phyloP scores from a whole-genome alignment of 2,329 filamentous ascomycete species.

The Cordyceps fumosorosea region DNA sequence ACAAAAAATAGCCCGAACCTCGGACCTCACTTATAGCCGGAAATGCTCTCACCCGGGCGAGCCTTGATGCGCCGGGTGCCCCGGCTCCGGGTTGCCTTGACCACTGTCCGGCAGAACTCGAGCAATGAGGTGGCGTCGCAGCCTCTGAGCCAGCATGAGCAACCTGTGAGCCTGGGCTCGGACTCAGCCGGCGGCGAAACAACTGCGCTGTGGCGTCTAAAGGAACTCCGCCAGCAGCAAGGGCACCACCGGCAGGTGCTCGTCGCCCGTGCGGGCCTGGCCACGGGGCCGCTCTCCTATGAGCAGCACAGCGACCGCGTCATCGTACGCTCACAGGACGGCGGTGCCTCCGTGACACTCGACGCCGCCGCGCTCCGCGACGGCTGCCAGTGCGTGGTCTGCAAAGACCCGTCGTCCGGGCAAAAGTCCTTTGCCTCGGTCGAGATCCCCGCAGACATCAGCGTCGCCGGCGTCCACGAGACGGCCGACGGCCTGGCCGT shows the following conservation, averaged over 20 bases:
- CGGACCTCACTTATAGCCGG: neutral
- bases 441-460: conserved; percentile 31
- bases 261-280: neutral
- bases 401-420: conserved; percentile 51
- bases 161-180: neutral
- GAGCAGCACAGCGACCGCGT: neutral
- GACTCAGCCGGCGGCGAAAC: neutral
- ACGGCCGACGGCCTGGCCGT: conserved; percentile 43
- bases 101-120: neutral
- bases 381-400: conserved; percentile 44
- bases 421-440: conserved; percentile 47
- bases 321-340: neutral
- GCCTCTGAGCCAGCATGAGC: neutral
- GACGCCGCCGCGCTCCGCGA: conserved; percentile 41
- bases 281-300: conserved; percentile 2
- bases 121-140: neutral
- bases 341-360: conserved; percentile 13
- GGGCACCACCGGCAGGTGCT: conserved; percentile 5
- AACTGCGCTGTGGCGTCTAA: neutral
- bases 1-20: neutral
- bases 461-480: conserved; percentile 24
- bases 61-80: neutral
- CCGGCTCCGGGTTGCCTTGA: neutral
- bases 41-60: conserved; percentile 1
- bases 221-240: conserved; percentile 5